Evolutionary conservation across 305 asterid genomes (phyloP), one percentile per base, ranked within the genome.

Genomic region (Coffea humblotiana): DNA sequence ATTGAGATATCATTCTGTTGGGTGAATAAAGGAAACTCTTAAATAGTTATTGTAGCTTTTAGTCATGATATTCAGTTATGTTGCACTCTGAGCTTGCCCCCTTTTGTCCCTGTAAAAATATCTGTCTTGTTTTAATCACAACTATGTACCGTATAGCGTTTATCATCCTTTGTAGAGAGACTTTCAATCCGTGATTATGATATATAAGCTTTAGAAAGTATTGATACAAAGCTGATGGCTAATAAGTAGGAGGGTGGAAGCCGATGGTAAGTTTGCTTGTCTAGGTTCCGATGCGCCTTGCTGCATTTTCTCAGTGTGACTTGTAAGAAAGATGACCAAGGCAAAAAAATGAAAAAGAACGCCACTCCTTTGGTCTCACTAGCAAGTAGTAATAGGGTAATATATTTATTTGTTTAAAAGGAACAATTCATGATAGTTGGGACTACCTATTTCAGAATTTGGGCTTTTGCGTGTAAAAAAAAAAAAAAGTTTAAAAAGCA

Each of bases 1-100:
- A 87, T 79, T 91, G 92, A 92, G 82, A 27, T 45, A 67, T 47
- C 32, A 51, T 60, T 58, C 43, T 11, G 79, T 74, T 72, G 67
- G 74, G 27, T n/a, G 77, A 63, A 15, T n/a, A 77, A 71, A 73
- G 77, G 78, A 68, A 19, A 63, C 8, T 16, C 48, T 71, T 73
- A 65, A 40, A 47, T 68, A 37, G 29, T 51, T 64, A 3, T 71
- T 75, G 77, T 76, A 82, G 82, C 75, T 82, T 73, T 58, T 66
- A 66, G 83, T 75, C 40, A 68, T 76, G 79, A 45, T 43, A 29
- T 60, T 56, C 63, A 75, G 81, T 68, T 19, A 66, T 60, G 37
- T 52, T 58, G 66, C 79, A 60, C 64, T 68, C 66, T 51, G 78
- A 82, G 74, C 70, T 72, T 76, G 27, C 56, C 54, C 54, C 54